These are phyloP conservation scores for Penicillium taxi DNA, from an alignment of 495 filamentous ascomycete species.

Conservation along the genomic window DNA sequence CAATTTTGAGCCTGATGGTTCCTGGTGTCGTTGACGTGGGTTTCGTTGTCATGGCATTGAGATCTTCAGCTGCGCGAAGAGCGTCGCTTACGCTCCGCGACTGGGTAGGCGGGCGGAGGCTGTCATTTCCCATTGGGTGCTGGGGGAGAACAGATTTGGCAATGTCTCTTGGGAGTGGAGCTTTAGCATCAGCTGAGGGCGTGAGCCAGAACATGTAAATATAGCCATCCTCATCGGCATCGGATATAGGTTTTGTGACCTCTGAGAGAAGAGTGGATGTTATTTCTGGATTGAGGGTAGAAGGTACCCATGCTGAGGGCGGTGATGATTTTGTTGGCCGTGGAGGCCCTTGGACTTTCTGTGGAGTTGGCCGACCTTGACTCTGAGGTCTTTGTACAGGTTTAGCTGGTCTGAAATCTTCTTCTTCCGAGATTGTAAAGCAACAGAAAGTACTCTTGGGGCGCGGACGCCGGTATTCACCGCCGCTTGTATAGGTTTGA, in stretches of 20 bases:
- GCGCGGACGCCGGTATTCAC: conserved; percentile 12
- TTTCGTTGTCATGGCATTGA: conserved; percentile 34
- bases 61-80: conserved; percentile 43
- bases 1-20: conserved; percentile 82
- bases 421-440: conserved; percentile 23
- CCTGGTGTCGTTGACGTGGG: conserved; percentile 23
- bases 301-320: conserved; percentile 57
- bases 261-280: conserved; percentile 62
- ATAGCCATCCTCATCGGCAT: conserved; percentile 75
- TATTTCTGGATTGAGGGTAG: conserved; percentile 51
- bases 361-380: conserved; percentile 8
- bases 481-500: conserved; percentile 13
- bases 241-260: conserved; percentile 73
- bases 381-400: conserved; percentile 11
- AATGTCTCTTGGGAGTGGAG: conserved; percentile 46
- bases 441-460: conserved; percentile 29
- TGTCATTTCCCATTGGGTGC: conserved; percentile 12
- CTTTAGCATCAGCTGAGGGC: conserved; percentile 27
- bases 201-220: conserved; percentile 98
- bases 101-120: conserved; percentile 28
- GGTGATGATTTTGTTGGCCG: conserved; percentile 15
- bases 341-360: conserved; percentile 9
- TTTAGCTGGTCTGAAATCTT: conserved; percentile 6
- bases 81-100: conserved; percentile 59
- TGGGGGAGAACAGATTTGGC: conserved; percentile 52